phyloP scores from a whole-genome alignment of 2,329 filamentous ascomycete species.

The Aspergillaceae sp. region DNA sequence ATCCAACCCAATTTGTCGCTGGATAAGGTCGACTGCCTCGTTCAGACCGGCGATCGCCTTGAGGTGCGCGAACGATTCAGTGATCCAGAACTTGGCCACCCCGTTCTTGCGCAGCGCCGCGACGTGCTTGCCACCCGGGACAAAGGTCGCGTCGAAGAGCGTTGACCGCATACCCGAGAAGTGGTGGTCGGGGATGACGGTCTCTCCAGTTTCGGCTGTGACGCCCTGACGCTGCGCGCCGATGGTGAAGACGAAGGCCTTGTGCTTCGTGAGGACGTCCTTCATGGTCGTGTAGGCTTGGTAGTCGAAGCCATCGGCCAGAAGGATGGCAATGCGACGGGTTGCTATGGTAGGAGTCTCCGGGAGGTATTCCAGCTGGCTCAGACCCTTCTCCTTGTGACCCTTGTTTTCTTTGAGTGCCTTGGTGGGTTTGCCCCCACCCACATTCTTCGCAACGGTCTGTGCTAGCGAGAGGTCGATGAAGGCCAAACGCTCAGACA shows the following conservation, averaged over 20 bases:
- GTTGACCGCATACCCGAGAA: constrained; percentile 68
- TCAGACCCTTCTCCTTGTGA: constrained; percentile 53
- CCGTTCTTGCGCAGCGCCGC: constrained; percentile 59
- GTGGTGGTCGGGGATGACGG: constrained; percentile 63
- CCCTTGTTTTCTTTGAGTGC: constrained; percentile 55
- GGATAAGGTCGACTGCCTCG: constrained; percentile 25
- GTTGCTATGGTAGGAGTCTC: constrained; percentile 58
- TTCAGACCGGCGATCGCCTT: constrained; percentile 68
- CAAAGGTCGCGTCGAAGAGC: constrained; percentile 71
- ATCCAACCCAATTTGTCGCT: constrained; percentile 19
- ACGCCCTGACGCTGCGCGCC: constrained; percentile 59
- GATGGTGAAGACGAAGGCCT: constrained; percentile 65
- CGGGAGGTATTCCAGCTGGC: constrained; percentile 58
- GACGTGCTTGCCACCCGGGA: constrained; percentile 62
- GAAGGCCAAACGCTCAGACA: constrained; percentile 59
- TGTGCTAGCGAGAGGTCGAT: constrained; percentile 64
- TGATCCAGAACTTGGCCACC: constrained; percentile 65
- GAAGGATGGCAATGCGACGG: constrained; percentile 64
- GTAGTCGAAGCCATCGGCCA: constrained; percentile 68
- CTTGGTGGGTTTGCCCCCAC: constrained; percentile 52
- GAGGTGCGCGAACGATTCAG: constrained; percentile 72
- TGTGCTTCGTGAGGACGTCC: constrained; percentile 51
- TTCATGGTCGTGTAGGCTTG: constrained; percentile 58
- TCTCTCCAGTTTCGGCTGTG: constrained; percentile 51
- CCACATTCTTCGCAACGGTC: constrained; percentile 61